Evolutionary conservation across 371 early-diverging fungal genomes (phyloP), one percentile per base, ranked within the genome.

Genomic region (Haplosporangium sp.): DNA sequence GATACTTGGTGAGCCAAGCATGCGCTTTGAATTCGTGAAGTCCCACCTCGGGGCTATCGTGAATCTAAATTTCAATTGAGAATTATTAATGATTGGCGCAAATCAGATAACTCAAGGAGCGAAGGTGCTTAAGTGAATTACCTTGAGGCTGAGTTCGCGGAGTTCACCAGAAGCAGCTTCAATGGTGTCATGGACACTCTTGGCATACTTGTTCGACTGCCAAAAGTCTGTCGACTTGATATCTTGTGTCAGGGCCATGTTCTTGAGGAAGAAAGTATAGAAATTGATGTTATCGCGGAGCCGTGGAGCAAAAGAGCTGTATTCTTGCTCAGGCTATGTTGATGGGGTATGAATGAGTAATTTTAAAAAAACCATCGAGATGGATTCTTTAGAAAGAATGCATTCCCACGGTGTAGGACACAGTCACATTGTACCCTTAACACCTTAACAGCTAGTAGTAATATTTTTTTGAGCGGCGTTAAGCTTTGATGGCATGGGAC

Each of bases 121-220:
- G 7, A 35, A 38, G 5, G 1, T 58, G 15, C 42, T 38, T 34
- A 27, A 35, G n/a, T 50, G 9, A 48, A 37, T 58, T 77, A 88
- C 88, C 74, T 85, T 65, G 61, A 87, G 65, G 53, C 87, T 87
- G 44, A 88, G 74, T 7, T 69, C 73, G 34, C 86, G 84, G 10
- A 88, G 72, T 38, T 88, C 87, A 11, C 69, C 57, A 5, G 86
- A 85, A 53, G 82, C 81, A 3, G 59, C 58, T 15, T 84, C 86
- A 37, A 88, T 84, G 57, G 86, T 85, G 37, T 74, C 17, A 35
- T 82, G 50, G 13, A 87, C 77, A 34, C 81, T 72, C 56, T 67
- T 69, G 64, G 72, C 72, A 27, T 73, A 83, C 53, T 72, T 68
- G 63, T 76, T 69, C 9, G 74, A 50, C 27, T 71, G 65, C 74